Conservation (phyloP, 306 rosid genomes). For the Quercus engelmannii region DNA sequence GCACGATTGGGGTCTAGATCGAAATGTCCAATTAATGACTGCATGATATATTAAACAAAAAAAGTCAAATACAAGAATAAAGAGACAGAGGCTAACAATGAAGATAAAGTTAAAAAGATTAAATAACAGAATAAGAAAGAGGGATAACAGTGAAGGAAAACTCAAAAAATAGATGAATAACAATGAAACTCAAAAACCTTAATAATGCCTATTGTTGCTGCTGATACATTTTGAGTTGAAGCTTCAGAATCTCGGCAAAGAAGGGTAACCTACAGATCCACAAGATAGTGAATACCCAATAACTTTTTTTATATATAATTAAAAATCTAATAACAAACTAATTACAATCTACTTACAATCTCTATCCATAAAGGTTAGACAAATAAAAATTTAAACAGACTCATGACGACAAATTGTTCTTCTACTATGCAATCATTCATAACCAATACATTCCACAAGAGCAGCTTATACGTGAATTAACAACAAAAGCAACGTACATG, state of each 20-base stretch:
- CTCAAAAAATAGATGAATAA: background rate
- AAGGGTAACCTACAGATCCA: conserved; percentile 67
- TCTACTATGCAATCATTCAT: background rate
- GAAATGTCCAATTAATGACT: conserved; percentile 97
- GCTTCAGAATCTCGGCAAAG: conserved; percentile 74
- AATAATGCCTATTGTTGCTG: conserved; percentile 84
- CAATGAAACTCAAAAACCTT: conserved; percentile 55
- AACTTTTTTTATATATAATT: too few relatives aligned
- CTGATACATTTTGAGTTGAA: conserved; percentile 53
- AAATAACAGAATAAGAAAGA: too few relatives aligned
- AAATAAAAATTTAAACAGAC: background rate
- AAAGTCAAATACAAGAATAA: conserved; percentile 12
- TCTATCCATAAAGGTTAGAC: conserved; percentile 1
- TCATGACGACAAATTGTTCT: background rate
- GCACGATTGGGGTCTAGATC: conserved; percentile 99
- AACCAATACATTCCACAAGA: background rate
- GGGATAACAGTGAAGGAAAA: too few relatives aligned
- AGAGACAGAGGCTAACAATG: background rate
- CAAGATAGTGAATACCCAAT: conserved; percentile 22
- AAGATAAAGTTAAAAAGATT: too few relatives aligned
- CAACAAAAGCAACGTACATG: background rate
- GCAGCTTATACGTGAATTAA: background rate
- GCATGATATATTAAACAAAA: conserved; percentile 40
- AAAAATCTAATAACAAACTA: background rate
- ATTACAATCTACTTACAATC: background rate